Evolutionary conservation across 352 stramenopile genomes (phyloP).

Genomic region (Pythium guiyangense): DNA sequence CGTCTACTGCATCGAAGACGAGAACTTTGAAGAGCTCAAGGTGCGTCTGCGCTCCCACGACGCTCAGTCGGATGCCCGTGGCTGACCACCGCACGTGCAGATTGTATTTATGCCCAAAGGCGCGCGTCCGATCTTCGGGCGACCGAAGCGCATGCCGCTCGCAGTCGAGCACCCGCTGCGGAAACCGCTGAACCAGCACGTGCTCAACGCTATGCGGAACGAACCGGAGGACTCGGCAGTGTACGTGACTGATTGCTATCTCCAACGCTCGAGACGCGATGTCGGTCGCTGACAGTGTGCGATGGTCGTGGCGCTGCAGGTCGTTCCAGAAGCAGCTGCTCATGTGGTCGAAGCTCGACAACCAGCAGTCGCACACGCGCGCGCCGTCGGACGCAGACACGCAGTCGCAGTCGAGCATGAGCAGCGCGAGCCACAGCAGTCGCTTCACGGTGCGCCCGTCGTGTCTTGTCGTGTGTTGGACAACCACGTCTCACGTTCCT

Average conservation of each 20-base stretch:
- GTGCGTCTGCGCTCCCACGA: slow-evolving; percentile 13
- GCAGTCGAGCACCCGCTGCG: slow-evolving; percentile 32
- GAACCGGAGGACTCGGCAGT: slow-evolving; percentile 53
- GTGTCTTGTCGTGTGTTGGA: background rate
- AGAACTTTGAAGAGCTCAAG: slow-evolving; percentile 82
- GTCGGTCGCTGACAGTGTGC: background rate
- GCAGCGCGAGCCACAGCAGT: slow-evolving; percentile 41
- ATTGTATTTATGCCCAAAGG: slow-evolving; percentile 80
- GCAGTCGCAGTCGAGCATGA: slow-evolving; percentile 49
- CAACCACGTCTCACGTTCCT: background rate
- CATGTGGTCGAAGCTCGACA: slow-evolving; percentile 69
- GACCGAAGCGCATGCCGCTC: slow-evolving; percentile 33
- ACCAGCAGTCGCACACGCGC: slow-evolving; percentile 30
- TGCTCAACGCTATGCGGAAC: slow-evolving; percentile 32
- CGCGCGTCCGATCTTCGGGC: slow-evolving; percentile 61
- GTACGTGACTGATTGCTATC: slow-evolving; percentile 23
- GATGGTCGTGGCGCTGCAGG: slow-evolving; percentile 11
- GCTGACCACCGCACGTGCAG: slow-evolving; percentile 17
- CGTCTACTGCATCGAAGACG: slow-evolving; percentile 74
- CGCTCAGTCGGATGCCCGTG: too few species aligned
- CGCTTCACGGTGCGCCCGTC: slow-evolving; percentile 36
- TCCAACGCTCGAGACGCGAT: background rate
- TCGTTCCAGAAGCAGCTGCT: slow-evolving; percentile 80
- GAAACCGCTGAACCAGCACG: slow-evolving; percentile 33
- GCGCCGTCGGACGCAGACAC: slow-evolving; percentile 42